Base-by-base conservation (phyloP, 192 early-diverging fungal genomes). In the Rhizoclosmatium globosum region DNA sequence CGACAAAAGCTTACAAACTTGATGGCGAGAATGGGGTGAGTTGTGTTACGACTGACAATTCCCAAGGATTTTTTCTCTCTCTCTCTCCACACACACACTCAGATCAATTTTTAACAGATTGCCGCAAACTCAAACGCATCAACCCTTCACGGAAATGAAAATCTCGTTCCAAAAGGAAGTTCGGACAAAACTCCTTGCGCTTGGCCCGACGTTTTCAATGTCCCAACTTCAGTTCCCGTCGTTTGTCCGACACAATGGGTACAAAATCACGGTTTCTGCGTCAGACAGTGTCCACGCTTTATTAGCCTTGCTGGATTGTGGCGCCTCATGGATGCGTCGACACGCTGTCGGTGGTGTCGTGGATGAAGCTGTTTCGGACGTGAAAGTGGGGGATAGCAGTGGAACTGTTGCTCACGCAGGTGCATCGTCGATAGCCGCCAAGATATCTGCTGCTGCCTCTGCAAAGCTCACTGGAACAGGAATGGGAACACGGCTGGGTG, bases 1-100 rank as follows among this genome's bases (percentile, higher is more conserved):
- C 86, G 94, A 64, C 86, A 91, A 78, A 85, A 92, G 43, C 83
- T 98, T n/a, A 87, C 89, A 19, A 92, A 95, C 21, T 84, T 97
- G 72, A 79, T 98, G 64, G 94, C 94, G 62, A 95, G 95, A 74
- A 95, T 97, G 90, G 97, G 97, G 86, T 94, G 87, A 77, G 80
- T 13, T 38, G 15, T 3, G 9, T 75, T 1, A 19, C 46, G 31
- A 31, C 31, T 31, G 31, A 31, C 31, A 31, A 31, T 31, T 31
- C 31, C 31, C 31, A 31, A 31, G 15, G 13, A 13, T n/a, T 65
- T 17, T 13, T 13, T 38, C 21, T 11, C 48, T 71, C 53, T n/a
- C n/a, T 74, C 42, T 2, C n/a, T 15, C 43, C 21, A 53, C 31
- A 31, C 31, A 31, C 31, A 31, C 31, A 31, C 31, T 31, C 31